These are phyloP conservation scores for Entomortierella chlamydospora DNA, from an alignment of 192 early-diverging fungal genomes.

Conservation along the genomic window DNA sequence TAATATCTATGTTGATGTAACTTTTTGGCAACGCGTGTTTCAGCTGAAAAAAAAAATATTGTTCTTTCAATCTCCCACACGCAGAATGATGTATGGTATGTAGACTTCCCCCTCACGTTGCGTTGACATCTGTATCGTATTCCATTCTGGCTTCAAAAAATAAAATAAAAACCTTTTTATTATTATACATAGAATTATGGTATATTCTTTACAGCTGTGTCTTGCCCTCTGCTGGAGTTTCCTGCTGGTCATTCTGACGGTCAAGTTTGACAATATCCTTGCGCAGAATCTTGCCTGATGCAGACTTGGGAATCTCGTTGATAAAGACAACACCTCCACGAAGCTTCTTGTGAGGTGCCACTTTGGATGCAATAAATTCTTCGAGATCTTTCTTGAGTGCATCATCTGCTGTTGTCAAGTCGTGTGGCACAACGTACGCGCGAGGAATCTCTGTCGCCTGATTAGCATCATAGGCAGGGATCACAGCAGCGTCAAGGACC, in stretches of 20 bases:
- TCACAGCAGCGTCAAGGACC: constrained; percentile 61
- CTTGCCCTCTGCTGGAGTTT: not conserved
- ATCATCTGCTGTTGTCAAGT: constrained; percentile 50
- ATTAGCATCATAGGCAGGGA: constrained; percentile 55
- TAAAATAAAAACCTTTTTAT: too few species aligned
- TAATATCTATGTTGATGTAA: not conserved
- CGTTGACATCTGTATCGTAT: too few species aligned
- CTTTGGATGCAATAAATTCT: constrained; percentile 69
- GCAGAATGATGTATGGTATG: too few species aligned
- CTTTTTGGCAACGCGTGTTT: too few species aligned
- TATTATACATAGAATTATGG: too few species aligned
- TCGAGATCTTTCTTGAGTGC: constrained; percentile 56
- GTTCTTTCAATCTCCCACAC: too few species aligned
- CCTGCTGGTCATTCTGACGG: constrained; percentile 20
- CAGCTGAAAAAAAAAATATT: too few species aligned
- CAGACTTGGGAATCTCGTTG: constrained; percentile 80
- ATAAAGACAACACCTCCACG: constrained; percentile 83
- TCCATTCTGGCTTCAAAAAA: too few species aligned
- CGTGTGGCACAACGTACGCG: constrained; percentile 80
- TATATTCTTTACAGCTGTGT: not conserved
- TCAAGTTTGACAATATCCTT: constrained; percentile 65
- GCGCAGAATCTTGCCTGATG: constrained; percentile 87
- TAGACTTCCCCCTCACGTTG: too few species aligned
- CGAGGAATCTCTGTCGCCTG: constrained; percentile 80
- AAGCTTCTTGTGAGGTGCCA: constrained; percentile 82